Base-by-base conservation (phyloP, 192 early-diverging fungal genomes). In the Oehlia diaphana region DNA sequence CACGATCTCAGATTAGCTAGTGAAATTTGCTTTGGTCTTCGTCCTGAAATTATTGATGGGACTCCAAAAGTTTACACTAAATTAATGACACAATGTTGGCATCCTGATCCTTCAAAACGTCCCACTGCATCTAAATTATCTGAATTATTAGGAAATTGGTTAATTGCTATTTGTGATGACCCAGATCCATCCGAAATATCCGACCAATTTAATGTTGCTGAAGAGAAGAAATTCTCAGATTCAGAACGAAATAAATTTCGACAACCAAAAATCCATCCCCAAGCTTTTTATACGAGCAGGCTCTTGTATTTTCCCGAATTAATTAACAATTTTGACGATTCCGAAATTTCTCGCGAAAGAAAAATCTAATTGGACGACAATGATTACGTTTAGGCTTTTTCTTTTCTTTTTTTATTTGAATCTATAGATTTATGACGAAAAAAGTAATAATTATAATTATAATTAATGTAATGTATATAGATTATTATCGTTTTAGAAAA, bases 1-100 rank as follows among this genome's bases (percentile, higher is more conserved):
- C 68, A 79, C 26, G 84, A 82, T 42, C 67, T 80, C 2, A 16
- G 31, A 6, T 70, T 86, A 3, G 35, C 81, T n/a, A 68, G 61
- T 5, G 78, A 83, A 23, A 74, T 86, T 23, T 76, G 80, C 72
- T 31, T 79, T 3, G 83, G 86, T 63, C 63, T 63, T 2, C 80
- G 86, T 1, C 83, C 83, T 44, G 77, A 83, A 37, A 81, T 84
- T 69, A 76, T 70, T 9, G 77, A 81, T 9, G 83, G 78, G 0
- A 83, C 81, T 7, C 86, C 86, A 4, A 23, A 13, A 31, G 74
- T 81, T 50, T 85, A 78, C 28, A 70, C 35, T 14, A 73, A 81
- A n/a, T 31, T 87, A 72, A 47, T 87, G 33, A 71, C 74, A 42
- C 74, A 78, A 61, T 87, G 83, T 35, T 87, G 86, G 86, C 76